Percentiles rank a stretch among this genome's conserved stretches.
Evolutionary conservation across 1,284 basidiomycete genomes (phyloP).

Genomic region (Ganoderma sinense): DNA sequence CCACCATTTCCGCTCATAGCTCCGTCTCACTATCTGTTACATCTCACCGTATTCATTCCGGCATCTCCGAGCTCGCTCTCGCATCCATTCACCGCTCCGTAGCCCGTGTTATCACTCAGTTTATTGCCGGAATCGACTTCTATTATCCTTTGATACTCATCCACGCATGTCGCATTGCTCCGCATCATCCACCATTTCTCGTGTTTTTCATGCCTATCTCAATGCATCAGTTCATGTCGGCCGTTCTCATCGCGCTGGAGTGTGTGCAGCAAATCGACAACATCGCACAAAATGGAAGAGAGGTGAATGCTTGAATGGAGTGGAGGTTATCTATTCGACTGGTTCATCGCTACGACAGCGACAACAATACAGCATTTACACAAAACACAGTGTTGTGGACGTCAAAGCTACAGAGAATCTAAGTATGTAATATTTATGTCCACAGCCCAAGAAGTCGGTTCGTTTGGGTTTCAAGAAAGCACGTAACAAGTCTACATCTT

Average conservation of each 20-base stretch:
- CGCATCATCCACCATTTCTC: constrained; percentile 6
- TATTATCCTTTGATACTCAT: constrained; percentile 6
- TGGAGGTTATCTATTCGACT: neutral
- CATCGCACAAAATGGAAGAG: no score
- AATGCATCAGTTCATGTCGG: constrained; percentile 15
- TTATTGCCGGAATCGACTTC: constrained; percentile 5
- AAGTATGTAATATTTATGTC: neutral
- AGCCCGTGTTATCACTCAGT: constrained; percentile 1
- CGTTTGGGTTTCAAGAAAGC: neutral
- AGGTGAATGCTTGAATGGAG: neutral
- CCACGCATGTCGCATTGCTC: constrained; percentile 8
- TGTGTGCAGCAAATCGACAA: neutral
- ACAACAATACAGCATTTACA: neutral
- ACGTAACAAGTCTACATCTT: neutral
- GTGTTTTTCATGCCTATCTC: constrained; percentile 23
- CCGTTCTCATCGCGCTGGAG: neutral
- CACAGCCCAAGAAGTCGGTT: neutral
- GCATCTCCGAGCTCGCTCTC: neutral
- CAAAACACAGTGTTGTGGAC: neutral
- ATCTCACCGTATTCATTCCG: neutral
- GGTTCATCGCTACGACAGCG: no score
- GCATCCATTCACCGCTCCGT: neutral
- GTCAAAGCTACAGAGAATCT: neutral
- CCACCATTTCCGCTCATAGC: neutral
- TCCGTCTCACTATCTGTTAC: neutral